Evolutionary conservation across 805 yeast genomes (phyloP), one percentile per base, ranked within the genome.

Genomic region (Dipodascopsis tothii): DNA sequence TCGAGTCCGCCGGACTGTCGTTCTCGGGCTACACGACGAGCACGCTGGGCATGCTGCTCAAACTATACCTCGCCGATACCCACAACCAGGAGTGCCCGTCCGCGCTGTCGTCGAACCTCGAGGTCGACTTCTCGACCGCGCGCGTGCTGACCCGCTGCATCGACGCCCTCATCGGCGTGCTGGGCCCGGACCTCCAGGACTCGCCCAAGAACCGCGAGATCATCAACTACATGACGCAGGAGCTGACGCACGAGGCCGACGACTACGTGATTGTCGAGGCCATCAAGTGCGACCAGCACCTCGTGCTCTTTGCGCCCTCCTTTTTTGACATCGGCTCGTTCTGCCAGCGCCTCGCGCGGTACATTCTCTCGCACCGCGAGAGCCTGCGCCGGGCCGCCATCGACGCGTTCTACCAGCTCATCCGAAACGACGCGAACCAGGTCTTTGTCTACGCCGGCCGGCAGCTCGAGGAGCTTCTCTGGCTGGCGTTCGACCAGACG

Each of bases 121-220:
- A 73, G 47, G 61, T 62, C 27, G 70, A 70, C 19, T 63, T 61
- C 23, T 68, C 77, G 32, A 73, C 83, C 0, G 60, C 67, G 18
- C 57, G 66, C 1, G 63, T 70, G 0, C 55, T 78, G 5, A 66
- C 71, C 0, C 67, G 70, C 37, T 64, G 75, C 5, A 45, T 74
- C 6, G 65, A 71, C 45, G 59, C 69, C 3, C 44, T 80, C 3
- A 63, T 78, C 19, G 72, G 71, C 46, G 68, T 70, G 33, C 54
- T 75, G 18, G 88, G 90, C 1, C 90, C 90, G 1, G 72, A 69
- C 44, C 49, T 68, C 2, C 62, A 57, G n/a, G 58, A 55, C 3
- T 45, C 52, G 5, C 38, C 52, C 18, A 40, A 55, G 39, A 52
- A 40, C 23, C 45, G 59, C 16, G 48, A 46, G 48, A 62, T 42